Conservation (phyloP, 2,329 filamentous ascomycete genomes). For the Botrytis porri region DNA sequence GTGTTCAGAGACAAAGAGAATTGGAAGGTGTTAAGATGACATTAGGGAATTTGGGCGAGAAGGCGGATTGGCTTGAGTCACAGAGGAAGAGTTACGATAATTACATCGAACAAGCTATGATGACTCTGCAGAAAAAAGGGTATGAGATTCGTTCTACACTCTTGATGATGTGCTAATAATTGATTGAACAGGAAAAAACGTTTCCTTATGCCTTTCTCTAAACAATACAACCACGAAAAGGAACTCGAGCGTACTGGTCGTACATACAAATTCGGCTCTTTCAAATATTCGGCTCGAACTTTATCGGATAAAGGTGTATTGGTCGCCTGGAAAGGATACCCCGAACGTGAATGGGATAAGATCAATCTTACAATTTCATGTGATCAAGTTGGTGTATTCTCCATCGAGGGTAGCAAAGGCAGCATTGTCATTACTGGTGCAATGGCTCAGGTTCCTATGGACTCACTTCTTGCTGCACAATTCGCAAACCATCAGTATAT, state of each 20-base stretch:
- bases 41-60: conserved; percentile 72
- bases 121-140: conserved; percentile 94
- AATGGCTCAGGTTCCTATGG: conserved; percentile 81
- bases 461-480: conserved; percentile 92
- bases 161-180: conserved; percentile 23
- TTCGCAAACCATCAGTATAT: conserved; percentile 97
- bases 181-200: conserved; percentile 67
- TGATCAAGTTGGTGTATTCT: conserved; percentile 92
- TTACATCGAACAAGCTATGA: conserved; percentile 98
- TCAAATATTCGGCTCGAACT: conserved; percentile 90
- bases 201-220: conserved; percentile 94
- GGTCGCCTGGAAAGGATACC: conserved; percentile 83
- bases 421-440: conserved; percentile 96
- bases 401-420: conserved; percentile 83
- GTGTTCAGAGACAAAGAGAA: conserved; percentile 88
- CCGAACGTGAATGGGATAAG: conserved; percentile 81
- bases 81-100: conserved; percentile 98
- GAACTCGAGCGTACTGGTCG: conserved; percentile 90
- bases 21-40: conserved; percentile 79
- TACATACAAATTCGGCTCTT: conserved; percentile 95
- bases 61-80: conserved; percentile 88
- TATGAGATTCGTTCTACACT: conserved; percentile 41
- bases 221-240: conserved; percentile 97
- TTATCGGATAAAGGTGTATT: conserved; percentile 92
- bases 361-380: conserved; percentile 93